phyloP scores from a whole-genome alignment of 2,329 filamentous ascomycete genomes.

The Ophiostoma populinum region DNA sequence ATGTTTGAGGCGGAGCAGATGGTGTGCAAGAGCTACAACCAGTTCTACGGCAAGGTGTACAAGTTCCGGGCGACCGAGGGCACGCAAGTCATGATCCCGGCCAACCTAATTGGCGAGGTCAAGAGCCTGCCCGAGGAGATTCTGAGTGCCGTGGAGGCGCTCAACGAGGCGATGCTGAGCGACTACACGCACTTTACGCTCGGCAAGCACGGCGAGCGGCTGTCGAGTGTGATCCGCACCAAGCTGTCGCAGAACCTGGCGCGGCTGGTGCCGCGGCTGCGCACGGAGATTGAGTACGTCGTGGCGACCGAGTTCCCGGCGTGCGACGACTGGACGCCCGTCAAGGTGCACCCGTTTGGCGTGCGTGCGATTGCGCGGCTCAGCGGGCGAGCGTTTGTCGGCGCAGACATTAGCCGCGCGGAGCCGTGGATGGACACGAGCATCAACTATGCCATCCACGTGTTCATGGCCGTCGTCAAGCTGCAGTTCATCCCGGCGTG shows the following conservation, averaged over 20 bases:
- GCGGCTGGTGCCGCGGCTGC: conserved; percentile 27
- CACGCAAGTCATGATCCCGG: conserved; percentile 28
- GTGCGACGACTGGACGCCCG: conserved; percentile 36
- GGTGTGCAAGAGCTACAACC: conserved; percentile 29
- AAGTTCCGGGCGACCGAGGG: conserved; percentile 35
- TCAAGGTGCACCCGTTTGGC: conserved; percentile 34
- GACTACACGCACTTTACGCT: conserved; percentile 33
- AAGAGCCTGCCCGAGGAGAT: conserved; percentile 31
- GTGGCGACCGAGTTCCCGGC: conserved; percentile 29
- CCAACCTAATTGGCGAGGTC: conserved; percentile 26
- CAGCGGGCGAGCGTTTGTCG: conserved; percentile 36
- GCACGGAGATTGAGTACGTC: conserved; percentile 28
- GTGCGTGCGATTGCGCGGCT: conserved; percentile 34
- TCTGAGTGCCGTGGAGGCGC: conserved; percentile 29
- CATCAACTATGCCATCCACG: conserved; percentile 31
- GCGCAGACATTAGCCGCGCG: conserved; percentile 29
- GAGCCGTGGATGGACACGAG: conserved; percentile 36
- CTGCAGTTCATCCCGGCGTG: conserved; percentile 34
- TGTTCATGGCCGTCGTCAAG: conserved; percentile 29
- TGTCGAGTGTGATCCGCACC: conserved; percentile 26
- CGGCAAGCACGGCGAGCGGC: conserved; percentile 27
- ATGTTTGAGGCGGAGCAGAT: conserved; percentile 31
- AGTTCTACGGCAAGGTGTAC: conserved; percentile 32
- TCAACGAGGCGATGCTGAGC: conserved; percentile 32
- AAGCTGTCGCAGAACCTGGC: conserved; percentile 30